phyloP scores from a whole-genome alignment of 768 basidiomycete genomes.

The Guyanaporus albipodus region DNA sequence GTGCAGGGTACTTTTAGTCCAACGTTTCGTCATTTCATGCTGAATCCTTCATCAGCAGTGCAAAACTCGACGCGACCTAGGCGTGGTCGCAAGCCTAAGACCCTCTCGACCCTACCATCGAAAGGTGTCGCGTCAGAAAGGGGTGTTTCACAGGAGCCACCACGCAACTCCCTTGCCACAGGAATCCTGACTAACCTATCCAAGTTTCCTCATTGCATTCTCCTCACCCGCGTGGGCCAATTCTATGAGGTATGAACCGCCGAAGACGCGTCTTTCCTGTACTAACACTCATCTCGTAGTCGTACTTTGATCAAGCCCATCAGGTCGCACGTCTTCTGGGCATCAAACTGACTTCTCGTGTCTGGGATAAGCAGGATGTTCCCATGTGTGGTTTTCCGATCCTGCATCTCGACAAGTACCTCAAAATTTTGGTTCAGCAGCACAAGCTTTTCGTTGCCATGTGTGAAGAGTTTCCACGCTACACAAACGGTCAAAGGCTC shows the following conservation, averaged over 20 bases:
- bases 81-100: constrained; percentile 20
- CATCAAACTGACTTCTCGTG: constrained; percentile 78
- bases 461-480: constrained; percentile 83
- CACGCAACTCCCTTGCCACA: constrained; percentile 54
- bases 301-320: constrained; percentile 88
- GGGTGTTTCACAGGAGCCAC: constrained; percentile 16
- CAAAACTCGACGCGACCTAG: constrained; percentile 4
- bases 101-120: background rate
- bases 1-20: constrained; percentile 7
- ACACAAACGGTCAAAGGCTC: constrained; percentile 46
- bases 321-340: constrained; percentile 72
- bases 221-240: constrained; percentile 89
- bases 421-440: constrained; percentile 81
- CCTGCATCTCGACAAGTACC: constrained; percentile 76
- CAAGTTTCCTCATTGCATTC: constrained; percentile 81
- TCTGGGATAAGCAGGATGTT: constrained; percentile 65
- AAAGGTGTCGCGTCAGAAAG: background rate
- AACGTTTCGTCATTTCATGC: background rate
- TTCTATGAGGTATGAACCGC: constrained; percentile 78
- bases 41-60: background rate
- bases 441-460: constrained; percentile 85
- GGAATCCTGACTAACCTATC: constrained; percentile 69
- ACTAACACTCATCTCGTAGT: constrained; percentile 43
- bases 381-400: constrained; percentile 93
- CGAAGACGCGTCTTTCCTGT: background rate